These are phyloP conservation scores for Oryza meridionalis DNA, from an alignment of 176 grass and related monocot species.

Conservation along the genomic window DNA sequence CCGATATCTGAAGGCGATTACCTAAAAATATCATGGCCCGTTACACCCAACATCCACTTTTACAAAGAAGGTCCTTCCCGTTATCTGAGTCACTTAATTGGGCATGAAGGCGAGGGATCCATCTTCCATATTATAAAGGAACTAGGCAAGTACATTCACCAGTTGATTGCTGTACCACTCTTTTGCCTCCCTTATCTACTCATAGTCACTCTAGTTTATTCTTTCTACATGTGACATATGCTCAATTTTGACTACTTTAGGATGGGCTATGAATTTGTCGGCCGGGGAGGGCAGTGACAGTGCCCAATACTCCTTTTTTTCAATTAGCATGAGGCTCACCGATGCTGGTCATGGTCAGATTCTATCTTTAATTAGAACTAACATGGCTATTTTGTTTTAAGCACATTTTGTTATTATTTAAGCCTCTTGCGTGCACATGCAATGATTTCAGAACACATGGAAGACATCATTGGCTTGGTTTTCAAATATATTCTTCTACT, in stretches of 20 bases:
- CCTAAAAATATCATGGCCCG: conserved; percentile 78
- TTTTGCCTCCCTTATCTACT: conserved; percentile 12
- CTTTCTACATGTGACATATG: conserved; percentile 30
- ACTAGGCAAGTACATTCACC: conserved; percentile 59
- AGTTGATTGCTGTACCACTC: conserved; percentile 27
- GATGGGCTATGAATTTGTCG: conserved; percentile 80
- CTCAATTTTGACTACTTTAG: conserved; percentile 48
- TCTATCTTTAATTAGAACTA: conserved; percentile 12
- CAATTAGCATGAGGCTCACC: conserved; percentile 77
- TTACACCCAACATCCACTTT: conserved; percentile 60
- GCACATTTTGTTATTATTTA: conserved; percentile 25
- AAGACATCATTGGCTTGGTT: conserved; percentile 86
- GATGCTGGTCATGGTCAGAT: conserved; percentile 83
- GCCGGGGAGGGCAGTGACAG: conserved; percentile 63
- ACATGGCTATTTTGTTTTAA: conserved; percentile 23
- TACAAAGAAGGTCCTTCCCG: conserved; percentile 79
- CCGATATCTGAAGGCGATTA: conserved; percentile 75
- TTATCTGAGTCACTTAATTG: conserved; percentile 87
- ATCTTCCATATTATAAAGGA: conserved; percentile 92
- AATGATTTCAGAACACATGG: conserved; percentile 69
- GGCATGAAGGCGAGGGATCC: conserved; percentile 91
- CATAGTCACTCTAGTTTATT: conserved; percentile 16
- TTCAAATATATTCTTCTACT: conserved; percentile 82
- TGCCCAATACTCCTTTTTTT: conserved; percentile 82
- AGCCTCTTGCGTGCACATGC: conserved; percentile 25